Base-by-base conservation (phyloP, 331 rosid genomes). In the Rosa hybrid region DNA sequence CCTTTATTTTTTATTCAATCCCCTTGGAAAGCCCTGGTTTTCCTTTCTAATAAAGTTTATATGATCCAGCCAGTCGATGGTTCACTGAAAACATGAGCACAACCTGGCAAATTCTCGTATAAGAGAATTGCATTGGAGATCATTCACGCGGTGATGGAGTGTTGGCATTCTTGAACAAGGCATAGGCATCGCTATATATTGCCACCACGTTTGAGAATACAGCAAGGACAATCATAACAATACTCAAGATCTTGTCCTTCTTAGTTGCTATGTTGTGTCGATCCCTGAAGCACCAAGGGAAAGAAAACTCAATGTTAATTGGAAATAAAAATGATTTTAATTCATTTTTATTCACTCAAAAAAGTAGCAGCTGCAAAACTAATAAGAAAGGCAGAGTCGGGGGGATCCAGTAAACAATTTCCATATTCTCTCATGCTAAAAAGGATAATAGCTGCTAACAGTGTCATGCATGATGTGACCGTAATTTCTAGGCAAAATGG, bases 111-210 rank as follows among this genome's bases (percentile, higher is more conserved):
- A 18, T 48, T 4, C 64, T 62, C 11, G 45, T 64, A 11, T 25
- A 77, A 13, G 21, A 81, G 51, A 63, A 65, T 8, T n/a, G 57
- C 71, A 21, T 13, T 64, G 51, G 75, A 51, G 56, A 82, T 87
- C 84, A 84, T 42, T 65, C 72, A 30, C 72, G 76, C 6, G 72
- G 63, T 2, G 84, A 51, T 45, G 77, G 45, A 77, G 78, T 85
- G 73, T 90, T 91, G 74, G 74, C 39, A 75, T 79, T 89, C 80
- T 90, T 91, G 80, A 90, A 83, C 90, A 93, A 78, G 67, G 93
- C 86, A 82, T 80, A 86, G 80, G 97, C 92, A 84, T 95, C 94
- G 53, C 99, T 91, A 67, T 88, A 95, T 82, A 95, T 92, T 77
- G 99, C 99, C 86, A 95, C 85, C 59, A 73, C 69, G 72, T 88